A percentile compares a stretch with the other conserved stretches of the same genome.
Conservation (phyloP, 768 basidiomycete genomes). For the Kockovaella imperatae region DNA sequence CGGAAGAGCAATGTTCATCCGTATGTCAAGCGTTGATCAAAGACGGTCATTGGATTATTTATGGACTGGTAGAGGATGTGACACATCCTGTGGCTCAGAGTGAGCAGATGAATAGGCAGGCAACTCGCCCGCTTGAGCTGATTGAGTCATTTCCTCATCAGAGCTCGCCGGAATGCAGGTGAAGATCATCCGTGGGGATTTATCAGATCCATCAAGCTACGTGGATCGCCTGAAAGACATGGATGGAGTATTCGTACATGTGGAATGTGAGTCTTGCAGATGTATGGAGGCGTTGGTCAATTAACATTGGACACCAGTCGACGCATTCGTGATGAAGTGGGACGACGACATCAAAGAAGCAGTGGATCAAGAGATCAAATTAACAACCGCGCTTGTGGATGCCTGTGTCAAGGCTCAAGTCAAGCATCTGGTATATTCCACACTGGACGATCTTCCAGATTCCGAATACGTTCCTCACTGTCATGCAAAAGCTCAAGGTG, state of each 20-base stretch:
- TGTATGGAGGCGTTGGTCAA: too few relatives aligned
- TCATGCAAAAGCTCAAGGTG: conserved; percentile 11
- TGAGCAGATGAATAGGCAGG: not conserved
- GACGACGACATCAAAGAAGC: not conserved
- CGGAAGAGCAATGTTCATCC: not conserved
- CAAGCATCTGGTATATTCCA: conserved; percentile 6
- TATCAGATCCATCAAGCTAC: too few relatives aligned
- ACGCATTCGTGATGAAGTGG: not conserved
- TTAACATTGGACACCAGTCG: conserved; percentile 1
- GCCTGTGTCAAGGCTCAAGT: conserved; percentile 1
- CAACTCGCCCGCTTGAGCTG: too few relatives aligned
- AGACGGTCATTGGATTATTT: not conserved
- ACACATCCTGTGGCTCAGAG: not conserved
- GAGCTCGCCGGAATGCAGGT: too few relatives aligned
- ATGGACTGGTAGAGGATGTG: not conserved
- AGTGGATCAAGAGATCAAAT: not conserved
- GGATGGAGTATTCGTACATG: too few relatives aligned
- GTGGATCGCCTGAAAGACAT: too few relatives aligned
- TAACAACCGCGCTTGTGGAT: not conserved
- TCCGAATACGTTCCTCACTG: conserved; percentile 4
- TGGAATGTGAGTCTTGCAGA: too few relatives aligned
- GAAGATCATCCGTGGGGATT: too few relatives aligned
- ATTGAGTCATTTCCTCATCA: too few relatives aligned
- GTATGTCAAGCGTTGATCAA: not conserved
- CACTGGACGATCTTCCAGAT: conserved; percentile 7